These are phyloP conservation scores for Gloeopeniophorella convolvens DNA, from an alignment of 768 basidiomycete species.

Conservation along the genomic window DNA sequence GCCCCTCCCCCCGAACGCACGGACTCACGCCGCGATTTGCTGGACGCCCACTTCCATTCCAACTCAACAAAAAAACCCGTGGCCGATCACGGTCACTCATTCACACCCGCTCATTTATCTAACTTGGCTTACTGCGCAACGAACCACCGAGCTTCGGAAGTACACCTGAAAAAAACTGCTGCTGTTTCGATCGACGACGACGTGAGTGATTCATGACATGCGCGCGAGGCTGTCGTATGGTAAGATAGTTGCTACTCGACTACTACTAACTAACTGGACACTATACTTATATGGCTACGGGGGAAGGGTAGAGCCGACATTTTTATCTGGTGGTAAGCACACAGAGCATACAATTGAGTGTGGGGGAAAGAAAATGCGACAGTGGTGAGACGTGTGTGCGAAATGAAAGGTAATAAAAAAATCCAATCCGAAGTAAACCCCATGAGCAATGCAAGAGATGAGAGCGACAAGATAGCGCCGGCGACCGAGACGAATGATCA, in stretches of 20 bases:
- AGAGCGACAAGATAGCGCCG: not conserved
- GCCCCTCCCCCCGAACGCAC: too few relatives aligned
- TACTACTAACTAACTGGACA: conserved; percentile 19
- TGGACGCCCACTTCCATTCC: too few relatives aligned
- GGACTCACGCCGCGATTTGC: too few relatives aligned
- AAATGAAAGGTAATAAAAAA: conserved; percentile 15
- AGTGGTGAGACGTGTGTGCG: conserved; percentile 12
- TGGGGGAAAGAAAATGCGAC: too few relatives aligned
- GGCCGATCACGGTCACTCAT: too few relatives aligned
- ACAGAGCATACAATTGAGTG: conserved; percentile 18
- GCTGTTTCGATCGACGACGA: conserved; percentile 10
- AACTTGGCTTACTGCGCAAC: too few relatives aligned
- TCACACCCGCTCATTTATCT: too few relatives aligned
- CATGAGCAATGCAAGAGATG: not conserved
- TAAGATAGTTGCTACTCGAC: not conserved
- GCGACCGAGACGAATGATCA: not conserved
- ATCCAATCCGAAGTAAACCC: conserved; percentile 8
- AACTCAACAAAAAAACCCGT: not conserved
- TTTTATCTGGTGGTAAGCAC: conserved; percentile 8
- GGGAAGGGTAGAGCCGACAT: too few relatives aligned
- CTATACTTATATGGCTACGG: conserved; percentile 13
- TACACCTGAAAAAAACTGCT: not conserved
- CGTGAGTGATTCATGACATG: conserved; percentile 15
- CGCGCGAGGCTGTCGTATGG: not conserved
- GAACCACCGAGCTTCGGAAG: too few relatives aligned